These are phyloP conservation scores for Collybia mongolica DNA, from an alignment of 768 basidiomycete genomes.

Conservation along the genomic window DNA sequence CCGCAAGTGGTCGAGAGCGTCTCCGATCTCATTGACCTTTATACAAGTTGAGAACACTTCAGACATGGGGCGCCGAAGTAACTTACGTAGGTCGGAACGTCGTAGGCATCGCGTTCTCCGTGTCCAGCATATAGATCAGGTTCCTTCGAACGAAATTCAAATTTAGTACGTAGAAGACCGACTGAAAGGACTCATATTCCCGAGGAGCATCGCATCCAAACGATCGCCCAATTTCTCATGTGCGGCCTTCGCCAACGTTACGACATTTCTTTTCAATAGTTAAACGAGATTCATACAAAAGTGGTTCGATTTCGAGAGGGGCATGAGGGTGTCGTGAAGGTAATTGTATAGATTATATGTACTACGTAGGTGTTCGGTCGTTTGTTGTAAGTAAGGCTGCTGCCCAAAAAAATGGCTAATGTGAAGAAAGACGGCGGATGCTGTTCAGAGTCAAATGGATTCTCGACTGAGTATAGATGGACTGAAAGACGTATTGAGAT, in stretches of 20 bases:
- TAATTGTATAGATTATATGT: too few relatives aligned
- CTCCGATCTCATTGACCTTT: conserved; percentile 29
- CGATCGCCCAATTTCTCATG: conserved; percentile 25
- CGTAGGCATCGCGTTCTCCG: conserved; percentile 26
- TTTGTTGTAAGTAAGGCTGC: too few relatives aligned
- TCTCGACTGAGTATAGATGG: too few relatives aligned
- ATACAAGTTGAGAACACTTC: not conserved
- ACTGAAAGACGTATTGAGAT: too few relatives aligned
- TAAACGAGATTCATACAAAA: too few relatives aligned
- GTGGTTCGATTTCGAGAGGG: too few relatives aligned
- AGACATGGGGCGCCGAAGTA: not conserved
- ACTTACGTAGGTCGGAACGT: conserved; percentile 27
- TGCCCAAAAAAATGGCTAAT: too few relatives aligned
- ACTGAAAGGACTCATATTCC: conserved; percentile 24
- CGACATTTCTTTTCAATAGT: conserved; percentile 13
- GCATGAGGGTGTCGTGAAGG: too few relatives aligned
- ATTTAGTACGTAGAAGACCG: not conserved
- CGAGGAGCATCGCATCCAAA: conserved; percentile 32
- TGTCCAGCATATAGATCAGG: conserved; percentile 34
- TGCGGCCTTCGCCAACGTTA: conserved; percentile 25
- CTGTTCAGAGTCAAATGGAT: too few relatives aligned
- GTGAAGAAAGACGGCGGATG: too few relatives aligned
- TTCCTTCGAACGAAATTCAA: conserved; percentile 19
- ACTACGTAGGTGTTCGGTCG: too few relatives aligned
- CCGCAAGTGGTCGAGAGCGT: conserved; percentile 22